These are phyloP conservation scores for Agarophyton chilense DNA, from an alignment of 23 red algal genomes.

Conservation along the genomic window DNA sequence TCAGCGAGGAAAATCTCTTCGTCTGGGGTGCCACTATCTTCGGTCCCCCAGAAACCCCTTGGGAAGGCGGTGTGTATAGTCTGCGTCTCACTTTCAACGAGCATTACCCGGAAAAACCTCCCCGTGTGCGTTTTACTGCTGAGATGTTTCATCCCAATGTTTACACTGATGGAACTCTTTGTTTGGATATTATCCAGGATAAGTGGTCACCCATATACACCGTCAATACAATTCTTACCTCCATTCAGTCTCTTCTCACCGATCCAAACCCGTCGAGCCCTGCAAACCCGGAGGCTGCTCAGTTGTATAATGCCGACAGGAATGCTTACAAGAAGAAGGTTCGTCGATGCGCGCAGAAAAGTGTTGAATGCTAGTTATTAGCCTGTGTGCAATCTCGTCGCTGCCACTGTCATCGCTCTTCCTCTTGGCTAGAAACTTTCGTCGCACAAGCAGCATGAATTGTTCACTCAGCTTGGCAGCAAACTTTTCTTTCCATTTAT, in stretches of 20 bases:
- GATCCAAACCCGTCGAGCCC: slow-evolving; percentile 95
- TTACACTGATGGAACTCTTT: slow-evolving; percentile 92
- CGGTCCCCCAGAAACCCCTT: slow-evolving; percentile 81
- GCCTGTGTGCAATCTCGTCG: background rate
- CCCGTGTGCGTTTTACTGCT: slow-evolving; percentile 92
- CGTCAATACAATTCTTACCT: slow-evolving; percentile 93
- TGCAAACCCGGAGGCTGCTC: slow-evolving; percentile 96
- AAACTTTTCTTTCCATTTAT: background rate
- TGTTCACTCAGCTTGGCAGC: background rate
- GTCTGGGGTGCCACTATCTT: slow-evolving; percentile 98
- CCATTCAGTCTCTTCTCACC: slow-evolving; percentile 91
- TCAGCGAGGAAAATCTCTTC: slow-evolving; percentile 95
- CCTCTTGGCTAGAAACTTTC: slow-evolving; percentile 4
- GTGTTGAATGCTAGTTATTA: slow-evolving; percentile 70
- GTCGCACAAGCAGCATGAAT: background rate
- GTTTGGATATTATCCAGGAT: slow-evolving; percentile 96
- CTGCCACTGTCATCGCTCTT: background rate
- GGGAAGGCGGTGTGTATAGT: slow-evolving; percentile 89
- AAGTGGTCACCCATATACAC: slow-evolving; percentile 98
- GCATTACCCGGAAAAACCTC: slow-evolving; percentile 97
- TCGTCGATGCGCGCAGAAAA: slow-evolving; percentile 86
- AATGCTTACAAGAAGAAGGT: slow-evolving; percentile 95
- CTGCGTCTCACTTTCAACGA: slow-evolving; percentile 93
- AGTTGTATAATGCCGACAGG: slow-evolving; percentile 86
- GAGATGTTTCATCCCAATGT: slow-evolving; percentile 99